Base-by-base conservation (phyloP, 495 filamentous ascomycete species). In the Tuber calosporum region DNA sequence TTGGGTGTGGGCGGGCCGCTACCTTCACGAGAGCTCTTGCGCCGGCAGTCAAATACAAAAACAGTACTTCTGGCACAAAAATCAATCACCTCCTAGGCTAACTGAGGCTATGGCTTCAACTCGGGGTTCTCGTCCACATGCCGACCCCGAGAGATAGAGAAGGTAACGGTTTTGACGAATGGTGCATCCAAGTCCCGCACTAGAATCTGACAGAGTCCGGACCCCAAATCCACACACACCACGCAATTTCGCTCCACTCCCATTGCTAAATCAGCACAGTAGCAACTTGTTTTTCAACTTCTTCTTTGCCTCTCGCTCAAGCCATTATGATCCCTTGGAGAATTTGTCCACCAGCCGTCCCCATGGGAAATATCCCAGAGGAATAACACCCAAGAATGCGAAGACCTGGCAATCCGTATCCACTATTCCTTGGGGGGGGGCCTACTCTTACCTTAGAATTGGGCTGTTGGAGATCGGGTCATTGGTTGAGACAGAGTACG, bases 161-260 rank as follows among this genome's bases (percentile, higher is more conserved):
- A n/a, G n/a, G n/a, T n/a, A n/a, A n/a, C n/a, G n/a, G n/a, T n/a
- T n/a, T n/a, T n/a, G n/a, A n/a, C n/a, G n/a, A n/a, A n/a, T n/a
- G n/a, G n/a, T n/a, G n/a, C n/a, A n/a, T n/a, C n/a, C n/a, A n/a
- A n/a, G n/a, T n/a, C n/a, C n/a, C n/a, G n/a, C 2, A 53, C n/a
- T 53, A 53, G 45, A 53, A 8, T 48, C 22, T 53, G 1, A 26
- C 11, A 26, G 0, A 7, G 26, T 13, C 53, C 53, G 1, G 53
- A 26, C 13, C 53, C 4, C 0, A 11, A 17, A 62, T 62, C 17
- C 0, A 19, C 19, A 34, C 9, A 4, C 26, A 34, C 11, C 53
- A 2, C 0, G 6, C 26, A 15, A 1, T 1, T 30, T 0, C n/a
- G n/a, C 15, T 30, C n/a, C 1, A 17, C 5, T 34, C 11, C 13